Percentiles rank a stretch among this genome's conserved stretches.
Conservation (phyloP, 2,329 filamentous ascomycete species). For the Ramularia collo-cygni region DNA sequence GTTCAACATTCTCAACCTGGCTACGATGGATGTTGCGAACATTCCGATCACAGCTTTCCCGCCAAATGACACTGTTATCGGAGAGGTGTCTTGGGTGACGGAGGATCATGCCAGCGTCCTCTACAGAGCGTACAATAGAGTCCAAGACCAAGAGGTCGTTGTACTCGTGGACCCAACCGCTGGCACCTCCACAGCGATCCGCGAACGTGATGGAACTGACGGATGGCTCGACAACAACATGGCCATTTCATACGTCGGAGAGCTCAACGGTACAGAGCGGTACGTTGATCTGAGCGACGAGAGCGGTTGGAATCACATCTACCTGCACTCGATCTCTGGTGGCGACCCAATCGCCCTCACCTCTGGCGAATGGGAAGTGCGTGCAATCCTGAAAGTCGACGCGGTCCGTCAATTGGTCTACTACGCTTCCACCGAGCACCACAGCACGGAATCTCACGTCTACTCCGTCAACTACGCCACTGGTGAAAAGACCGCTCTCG, state of each 20-base stretch:
- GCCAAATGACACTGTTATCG: constrained; percentile 56
- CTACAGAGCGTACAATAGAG: constrained; percentile 61
- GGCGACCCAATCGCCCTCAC: constrained; percentile 38
- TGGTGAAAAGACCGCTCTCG: constrained; percentile 50
- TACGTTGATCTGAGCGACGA: constrained; percentile 63
- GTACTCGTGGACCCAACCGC: constrained; percentile 51
- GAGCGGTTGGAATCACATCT: constrained; percentile 60
- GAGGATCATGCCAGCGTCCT: constrained; percentile 54
- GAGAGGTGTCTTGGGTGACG: constrained; percentile 63
- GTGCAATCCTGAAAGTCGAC: constrained; percentile 54
- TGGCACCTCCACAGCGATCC: constrained; percentile 41
- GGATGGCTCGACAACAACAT: constrained; percentile 58
- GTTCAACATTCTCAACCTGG: constrained; percentile 52
- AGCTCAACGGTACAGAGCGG: constrained; percentile 39
- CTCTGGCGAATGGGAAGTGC: constrained; percentile 60
- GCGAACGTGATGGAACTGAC: constrained; percentile 51
- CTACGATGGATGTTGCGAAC: constrained; percentile 38
- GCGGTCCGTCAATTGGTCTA: constrained; percentile 51
- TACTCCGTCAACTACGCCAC: constrained; percentile 58
- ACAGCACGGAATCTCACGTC: constrained; percentile 61
- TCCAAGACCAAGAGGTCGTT: constrained; percentile 59
- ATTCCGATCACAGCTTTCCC: constrained; percentile 53
- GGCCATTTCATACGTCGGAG: constrained; percentile 50
- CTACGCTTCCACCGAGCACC: constrained; percentile 57
- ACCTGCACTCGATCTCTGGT: constrained; percentile 54